Conservation (phyloP, 192 early-diverging fungal genomes). For the Cladochytrium replicatum region DNA sequence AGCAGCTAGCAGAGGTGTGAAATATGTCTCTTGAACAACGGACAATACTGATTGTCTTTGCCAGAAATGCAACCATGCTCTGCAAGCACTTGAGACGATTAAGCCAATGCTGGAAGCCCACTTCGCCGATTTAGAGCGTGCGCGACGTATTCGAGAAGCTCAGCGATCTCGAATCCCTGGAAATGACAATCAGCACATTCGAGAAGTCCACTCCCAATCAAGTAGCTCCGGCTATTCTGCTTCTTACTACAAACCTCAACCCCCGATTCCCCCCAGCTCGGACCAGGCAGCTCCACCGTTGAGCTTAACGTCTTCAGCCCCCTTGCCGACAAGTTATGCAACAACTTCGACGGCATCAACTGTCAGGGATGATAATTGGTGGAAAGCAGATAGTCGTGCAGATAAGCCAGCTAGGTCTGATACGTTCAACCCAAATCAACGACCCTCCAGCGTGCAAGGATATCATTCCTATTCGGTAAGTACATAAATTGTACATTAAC, state of each 20-base stretch:
- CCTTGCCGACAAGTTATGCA: background rate
- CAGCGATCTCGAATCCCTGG: conserved; percentile 4
- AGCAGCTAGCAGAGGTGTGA: background rate
- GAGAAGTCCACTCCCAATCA: background rate
- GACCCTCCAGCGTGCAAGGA: background rate
- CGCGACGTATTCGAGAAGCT: conserved; percentile 15
- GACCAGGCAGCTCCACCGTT: background rate
- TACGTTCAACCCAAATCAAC: background rate
- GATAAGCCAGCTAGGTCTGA: background rate
- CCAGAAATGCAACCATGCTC: conserved; percentile 2
- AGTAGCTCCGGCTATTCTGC: background rate
- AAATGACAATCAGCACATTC: background rate
- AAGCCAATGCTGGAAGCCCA: background rate
- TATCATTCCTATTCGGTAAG: background rate
- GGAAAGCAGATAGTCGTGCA: background rate
- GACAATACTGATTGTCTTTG: conserved; percentile 18
- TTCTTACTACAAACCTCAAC: background rate
- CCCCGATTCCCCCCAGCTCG: background rate
- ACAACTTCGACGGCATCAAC: background rate
- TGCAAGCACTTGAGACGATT: background rate
- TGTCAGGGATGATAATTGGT: background rate
- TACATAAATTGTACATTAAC: background rate
- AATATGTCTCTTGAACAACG: background rate
- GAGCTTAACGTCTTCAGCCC: background rate
- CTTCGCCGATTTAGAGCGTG: background rate